Evolutionary conservation across 2,329 filamentous ascomycete species (phyloP), one percentile per base, ranked within the genome.

Genomic region (Tolypocladium endophyticum): DNA sequence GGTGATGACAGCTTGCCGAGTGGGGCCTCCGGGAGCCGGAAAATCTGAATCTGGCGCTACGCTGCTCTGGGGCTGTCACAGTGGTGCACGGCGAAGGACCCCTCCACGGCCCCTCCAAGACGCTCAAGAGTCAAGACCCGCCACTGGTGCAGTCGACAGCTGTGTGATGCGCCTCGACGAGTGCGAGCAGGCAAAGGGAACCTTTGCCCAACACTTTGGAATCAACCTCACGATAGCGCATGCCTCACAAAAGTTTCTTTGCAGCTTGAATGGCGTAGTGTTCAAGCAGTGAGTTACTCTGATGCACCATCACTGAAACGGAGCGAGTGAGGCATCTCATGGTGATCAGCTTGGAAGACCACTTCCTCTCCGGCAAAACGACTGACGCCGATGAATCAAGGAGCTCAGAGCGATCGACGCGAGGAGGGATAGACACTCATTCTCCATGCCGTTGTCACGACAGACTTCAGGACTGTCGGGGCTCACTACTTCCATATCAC

Each of bases 221-320:
- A 95, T 97, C 73, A 94, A 96, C 73, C 80, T 97, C 3, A 96
- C 90, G 0, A 87, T 97, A 35, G 85, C 95, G 2, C 89, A 97
- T 70, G 92, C 85, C 0, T 81, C 82, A 12, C 80, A 95, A 62
- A 77, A 83, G 33, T 97, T 97, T 79, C 79, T 97, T n/a, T 76
- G 35, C 77, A 36, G 81, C 86, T 84, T 97, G 1, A 82, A 84
- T 64, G 93, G 91, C 23, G 84, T 96, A 33, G 78, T 76, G 28
- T 64, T 61, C 53, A 61, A 61, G 30, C 57, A 61, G 56, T 57
- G 41, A 57, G 59, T 59, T 47, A 35, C 41, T 54, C 25, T 25
- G n/a, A 47, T 47, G 18, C 14, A 23, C 41, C 11, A 35, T 5
- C 5, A 35, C 35, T 6, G 35, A 35, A 35, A 5, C 35, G 11